A percentile compares a stretch with the other conserved stretches of the same genome.
These are phyloP conservation scores for Gorgonomyces haynaldii DNA, from an alignment of 192 early-diverging fungal genomes.

Conservation along the genomic window DNA sequence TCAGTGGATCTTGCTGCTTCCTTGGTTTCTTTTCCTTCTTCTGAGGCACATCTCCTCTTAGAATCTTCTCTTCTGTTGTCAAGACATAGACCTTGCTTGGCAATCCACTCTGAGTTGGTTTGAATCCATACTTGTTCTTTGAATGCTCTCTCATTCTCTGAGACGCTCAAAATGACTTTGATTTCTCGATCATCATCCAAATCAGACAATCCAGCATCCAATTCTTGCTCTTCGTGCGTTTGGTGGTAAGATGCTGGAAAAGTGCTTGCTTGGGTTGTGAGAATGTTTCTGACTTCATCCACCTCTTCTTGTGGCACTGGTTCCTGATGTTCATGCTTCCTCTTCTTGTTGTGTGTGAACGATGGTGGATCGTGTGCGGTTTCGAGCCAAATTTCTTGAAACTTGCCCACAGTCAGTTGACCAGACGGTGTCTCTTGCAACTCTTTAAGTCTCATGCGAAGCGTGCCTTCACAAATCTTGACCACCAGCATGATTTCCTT, in stretches of 20 bases:
- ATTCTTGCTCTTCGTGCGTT: neutral
- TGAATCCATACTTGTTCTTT: constrained; percentile 80
- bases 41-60: neutral
- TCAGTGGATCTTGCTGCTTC: neutral
- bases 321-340: constrained; percentile 12
- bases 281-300: constrained; percentile 9
- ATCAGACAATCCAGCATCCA: constrained; percentile 25
- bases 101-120: constrained; percentile 76
- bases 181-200: constrained; percentile 40
- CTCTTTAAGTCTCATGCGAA: constrained; percentile 70
- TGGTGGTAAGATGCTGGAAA: no score
- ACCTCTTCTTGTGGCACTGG: constrained; percentile 21
- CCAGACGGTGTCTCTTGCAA: constrained; percentile 70
- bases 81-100: constrained; percentile 23
- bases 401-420: constrained; percentile 64
- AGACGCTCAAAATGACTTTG: constrained; percentile 39
- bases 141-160: constrained; percentile 60
- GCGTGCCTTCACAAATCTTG: constrained; percentile 79
- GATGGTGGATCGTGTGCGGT: constrained; percentile 73
- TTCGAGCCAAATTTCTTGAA: constrained; percentile 75
- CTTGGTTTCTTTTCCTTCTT: neutral
- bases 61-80: neutral
- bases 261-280: neutral
- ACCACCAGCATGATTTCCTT: constrained; percentile 79
- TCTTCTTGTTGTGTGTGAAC: constrained; percentile 38